These are phyloP conservation scores for Chionographis japonica DNA, from an alignment of 106 monocot species.

Conservation along the genomic window DNA sequence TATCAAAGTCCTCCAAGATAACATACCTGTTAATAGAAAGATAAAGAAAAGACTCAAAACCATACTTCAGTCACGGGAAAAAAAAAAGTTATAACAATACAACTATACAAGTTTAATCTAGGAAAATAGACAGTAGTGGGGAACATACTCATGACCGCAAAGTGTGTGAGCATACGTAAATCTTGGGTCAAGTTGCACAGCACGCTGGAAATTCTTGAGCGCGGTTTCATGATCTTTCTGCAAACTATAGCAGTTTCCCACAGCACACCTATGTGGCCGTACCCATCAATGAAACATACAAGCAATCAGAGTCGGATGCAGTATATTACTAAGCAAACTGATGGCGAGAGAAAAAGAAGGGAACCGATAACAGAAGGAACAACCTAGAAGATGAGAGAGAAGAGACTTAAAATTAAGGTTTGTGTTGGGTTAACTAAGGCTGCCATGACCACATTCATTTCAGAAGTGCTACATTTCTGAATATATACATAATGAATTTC, in stretches of 20 bases:
- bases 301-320: no score
- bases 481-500: no score
- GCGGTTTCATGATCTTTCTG: constrained; percentile 98
- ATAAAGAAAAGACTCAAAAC: not conserved
- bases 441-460: no score
- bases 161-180: constrained; percentile 95
- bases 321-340: no score
- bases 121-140: not conserved
- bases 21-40: constrained; percentile 51
- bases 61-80: not conserved
- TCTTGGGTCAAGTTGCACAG: constrained; percentile 81
- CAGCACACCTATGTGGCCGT: constrained; percentile 63
- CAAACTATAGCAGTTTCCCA: constrained; percentile 96
- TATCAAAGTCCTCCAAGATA: constrained; percentile 90
- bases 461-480: no score
- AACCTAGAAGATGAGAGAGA: no score
- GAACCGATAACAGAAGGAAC: no score
- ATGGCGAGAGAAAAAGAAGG: no score
- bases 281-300: not conserved
- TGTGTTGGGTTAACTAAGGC: no score
- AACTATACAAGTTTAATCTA: not conserved
- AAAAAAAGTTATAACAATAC: not conserved
- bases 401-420: no score
- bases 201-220: constrained; percentile 86
- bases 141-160: constrained; percentile 91